These are phyloP conservation scores for Pyronema domesticum DNA, from an alignment of 495 filamentous ascomycete species.

Conservation along the genomic window DNA sequence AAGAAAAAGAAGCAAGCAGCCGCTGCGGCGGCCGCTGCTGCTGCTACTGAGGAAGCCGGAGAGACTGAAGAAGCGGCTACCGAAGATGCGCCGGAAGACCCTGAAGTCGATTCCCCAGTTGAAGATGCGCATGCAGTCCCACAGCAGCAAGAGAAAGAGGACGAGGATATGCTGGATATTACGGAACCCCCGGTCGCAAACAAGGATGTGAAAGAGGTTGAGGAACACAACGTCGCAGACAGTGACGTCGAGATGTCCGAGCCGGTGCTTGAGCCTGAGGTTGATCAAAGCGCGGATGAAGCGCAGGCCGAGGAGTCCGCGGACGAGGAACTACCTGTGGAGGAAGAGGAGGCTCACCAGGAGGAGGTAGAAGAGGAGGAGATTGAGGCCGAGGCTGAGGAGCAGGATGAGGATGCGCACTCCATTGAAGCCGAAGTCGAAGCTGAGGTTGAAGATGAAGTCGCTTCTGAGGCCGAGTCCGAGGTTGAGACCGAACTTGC, in stretches of 20 bases:
- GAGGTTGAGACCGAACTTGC: not conserved
- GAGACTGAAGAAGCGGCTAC: not conserved
- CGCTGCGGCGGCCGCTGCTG: not conserved
- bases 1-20: not conserved
- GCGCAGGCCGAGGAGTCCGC: not conserved
- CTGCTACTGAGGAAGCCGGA: not conserved
- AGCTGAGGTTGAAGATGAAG: not conserved
- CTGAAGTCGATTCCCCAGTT: not conserved
- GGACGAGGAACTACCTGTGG: conserved; percentile 22
- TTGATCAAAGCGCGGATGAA: not conserved
- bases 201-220: no score
- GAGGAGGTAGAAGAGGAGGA: conserved; percentile 16
- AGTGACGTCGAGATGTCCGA: not conserved
- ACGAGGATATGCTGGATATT: not conserved
- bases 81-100: not conserved
- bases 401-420: not conserved
- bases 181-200: not conserved
- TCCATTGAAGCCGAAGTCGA: not conserved
- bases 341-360: conserved; percentile 35
- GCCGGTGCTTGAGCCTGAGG: not conserved
- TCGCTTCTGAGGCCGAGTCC: not conserved
- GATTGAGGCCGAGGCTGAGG: conserved; percentile 1
- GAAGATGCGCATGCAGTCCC: not conserved
- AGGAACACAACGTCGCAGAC: no score
- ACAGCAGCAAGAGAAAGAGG: not conserved